These are phyloP conservation scores for Xylaria sp. DNA, from an alignment of 2,329 filamentous ascomycete genomes.

Conservation along the genomic window DNA sequence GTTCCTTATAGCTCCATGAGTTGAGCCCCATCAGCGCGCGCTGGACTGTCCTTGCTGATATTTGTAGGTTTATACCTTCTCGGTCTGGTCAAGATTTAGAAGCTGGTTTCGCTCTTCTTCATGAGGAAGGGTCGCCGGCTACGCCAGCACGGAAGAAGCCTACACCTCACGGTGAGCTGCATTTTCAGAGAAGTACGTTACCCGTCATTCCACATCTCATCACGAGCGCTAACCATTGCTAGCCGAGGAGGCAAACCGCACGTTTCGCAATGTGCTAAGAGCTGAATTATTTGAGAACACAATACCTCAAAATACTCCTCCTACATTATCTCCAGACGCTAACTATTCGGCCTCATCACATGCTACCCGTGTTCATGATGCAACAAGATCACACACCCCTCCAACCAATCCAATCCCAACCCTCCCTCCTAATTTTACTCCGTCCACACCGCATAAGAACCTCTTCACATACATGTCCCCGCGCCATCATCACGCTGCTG, in stretches of 20 bases:
- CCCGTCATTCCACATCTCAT: background rate
- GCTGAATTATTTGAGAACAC: constrained; percentile 92
- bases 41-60: constrained; percentile 25
- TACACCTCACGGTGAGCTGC: constrained; percentile 86
- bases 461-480: constrained; percentile 92
- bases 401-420: constrained; percentile 72
- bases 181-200: constrained; percentile 88
- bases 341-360: constrained; percentile 60
- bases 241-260: constrained; percentile 95
- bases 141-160: constrained; percentile 88
- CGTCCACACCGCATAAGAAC: constrained; percentile 97
- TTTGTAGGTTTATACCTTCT: constrained; percentile 88
- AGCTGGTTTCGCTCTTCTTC: constrained; percentile 89
- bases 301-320: constrained; percentile 81
- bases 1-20: background rate
- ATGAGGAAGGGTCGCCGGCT: constrained; percentile 92
- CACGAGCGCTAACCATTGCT: constrained; percentile 41
- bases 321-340: constrained; percentile 69
- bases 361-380: constrained; percentile 68
- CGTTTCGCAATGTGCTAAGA: constrained; percentile 86
- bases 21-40: background rate
- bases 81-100: constrained; percentile 92
- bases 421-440: constrained; percentile 81
- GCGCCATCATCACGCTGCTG: constrained; percentile 72
- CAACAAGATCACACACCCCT: constrained; percentile 81